A percentile compares a stretch with the other conserved stretches of the same genome.
Evolutionary conservation across 495 filamentous ascomycete species (phyloP).

Genomic region (Copromyces sp.): DNA sequence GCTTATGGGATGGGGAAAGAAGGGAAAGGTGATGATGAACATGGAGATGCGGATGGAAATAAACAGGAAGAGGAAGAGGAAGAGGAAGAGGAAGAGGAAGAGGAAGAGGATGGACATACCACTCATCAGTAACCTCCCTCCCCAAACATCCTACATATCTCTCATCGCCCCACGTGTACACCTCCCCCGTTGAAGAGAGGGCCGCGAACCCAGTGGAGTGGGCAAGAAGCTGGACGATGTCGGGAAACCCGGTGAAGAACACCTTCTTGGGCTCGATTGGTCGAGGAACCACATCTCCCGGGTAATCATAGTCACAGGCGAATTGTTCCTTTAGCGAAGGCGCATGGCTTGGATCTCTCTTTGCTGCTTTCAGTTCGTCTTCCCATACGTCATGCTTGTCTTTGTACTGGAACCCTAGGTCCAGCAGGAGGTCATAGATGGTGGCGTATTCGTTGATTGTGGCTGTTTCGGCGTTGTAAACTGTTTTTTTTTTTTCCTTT

Average conservation of each 20-base stretch:
- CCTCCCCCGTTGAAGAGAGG: constrained; percentile 35
- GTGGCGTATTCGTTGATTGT: constrained; percentile 19
- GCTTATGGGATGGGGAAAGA: background rate
- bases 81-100: background rate
- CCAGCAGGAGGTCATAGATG: constrained; percentile 4
- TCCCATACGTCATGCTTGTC: background rate
- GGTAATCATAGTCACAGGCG: background rate
- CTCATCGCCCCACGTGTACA: constrained; percentile 52
- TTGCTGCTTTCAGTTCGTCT: background rate
- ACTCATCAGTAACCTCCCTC: constrained; percentile 22
- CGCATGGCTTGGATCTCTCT: background rate
- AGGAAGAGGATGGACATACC: background rate
- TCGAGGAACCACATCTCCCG: background rate
- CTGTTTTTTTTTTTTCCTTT: background rate
- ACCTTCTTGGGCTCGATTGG: background rate
- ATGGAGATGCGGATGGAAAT: background rate
- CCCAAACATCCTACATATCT: constrained; percentile 41
- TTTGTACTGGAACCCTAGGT: background rate
- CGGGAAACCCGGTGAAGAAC: constrained; percentile 11
- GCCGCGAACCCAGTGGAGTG: constrained; percentile 43
- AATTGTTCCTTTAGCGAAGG: background rate
- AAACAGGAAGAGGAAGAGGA: background rate
- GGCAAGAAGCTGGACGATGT: constrained; percentile 36
- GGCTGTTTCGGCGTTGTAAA: constrained; percentile 11
- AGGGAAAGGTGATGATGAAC: background rate